Conservation (phyloP, 805 yeast genomes). For the Candida palmyrensis region DNA sequence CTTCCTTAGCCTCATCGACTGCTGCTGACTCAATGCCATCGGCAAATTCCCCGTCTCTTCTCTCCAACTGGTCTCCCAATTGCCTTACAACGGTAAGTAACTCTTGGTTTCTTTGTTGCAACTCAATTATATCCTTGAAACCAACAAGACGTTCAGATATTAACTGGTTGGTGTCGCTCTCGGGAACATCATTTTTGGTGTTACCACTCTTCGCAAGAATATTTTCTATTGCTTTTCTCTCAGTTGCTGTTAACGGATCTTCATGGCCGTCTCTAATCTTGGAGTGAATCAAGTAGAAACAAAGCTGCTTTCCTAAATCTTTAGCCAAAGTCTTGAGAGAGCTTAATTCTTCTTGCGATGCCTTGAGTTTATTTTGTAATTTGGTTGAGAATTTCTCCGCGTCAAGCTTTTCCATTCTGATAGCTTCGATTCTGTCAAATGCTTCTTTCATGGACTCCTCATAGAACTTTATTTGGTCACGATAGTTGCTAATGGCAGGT, state of each 20-base stretch:
- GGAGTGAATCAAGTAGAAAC: slow-evolving; percentile 62
- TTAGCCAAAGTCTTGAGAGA: slow-evolving; percentile 52
- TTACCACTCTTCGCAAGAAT: slow-evolving; percentile 40
- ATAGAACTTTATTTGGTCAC: slow-evolving; percentile 52
- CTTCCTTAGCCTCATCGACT: slow-evolving; percentile 61
- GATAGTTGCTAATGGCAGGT: slow-evolving; percentile 67
- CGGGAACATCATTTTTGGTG: slow-evolving; percentile 17
- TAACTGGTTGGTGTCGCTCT: slow-evolving; percentile 64
- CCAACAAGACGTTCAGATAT: slow-evolving; percentile 71
- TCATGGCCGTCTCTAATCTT: slow-evolving; percentile 52
- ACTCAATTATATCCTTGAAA: slow-evolving; percentile 61
- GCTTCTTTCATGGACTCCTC: slow-evolving; percentile 50
- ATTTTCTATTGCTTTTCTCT: slow-evolving; percentile 57
- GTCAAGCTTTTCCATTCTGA: slow-evolving; percentile 46
- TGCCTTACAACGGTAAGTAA: slow-evolving; percentile 64
- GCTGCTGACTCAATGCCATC: slow-evolving; percentile 42
- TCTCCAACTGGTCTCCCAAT: slow-evolving; percentile 67
- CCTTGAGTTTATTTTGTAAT: slow-evolving; percentile 28
- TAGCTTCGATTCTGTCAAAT: slow-evolving; percentile 46
- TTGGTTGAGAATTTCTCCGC: slow-evolving; percentile 34
- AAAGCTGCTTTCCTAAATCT: slow-evolving; percentile 83
- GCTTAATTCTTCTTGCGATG: slow-evolving; percentile 41
- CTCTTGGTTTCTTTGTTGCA: slow-evolving; percentile 72
- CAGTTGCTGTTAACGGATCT: slow-evolving; percentile 58
- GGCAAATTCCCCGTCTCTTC: slow-evolving; percentile 44